These are phyloP conservation scores for Candida golubevii DNA, from an alignment of 805 yeast genomes.

Conservation along the genomic window DNA sequence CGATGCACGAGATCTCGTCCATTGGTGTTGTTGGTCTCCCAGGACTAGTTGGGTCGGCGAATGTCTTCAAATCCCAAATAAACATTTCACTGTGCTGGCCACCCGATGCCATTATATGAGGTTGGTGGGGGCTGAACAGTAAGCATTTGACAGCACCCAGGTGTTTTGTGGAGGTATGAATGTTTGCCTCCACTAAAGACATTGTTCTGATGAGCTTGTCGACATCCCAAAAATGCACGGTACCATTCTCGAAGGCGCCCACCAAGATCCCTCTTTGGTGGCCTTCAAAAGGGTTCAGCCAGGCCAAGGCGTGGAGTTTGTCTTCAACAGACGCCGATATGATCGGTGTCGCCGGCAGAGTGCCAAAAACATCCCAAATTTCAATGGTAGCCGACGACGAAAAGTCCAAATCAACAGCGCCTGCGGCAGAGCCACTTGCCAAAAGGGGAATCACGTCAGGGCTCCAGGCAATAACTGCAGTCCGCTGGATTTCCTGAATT, in stretches of 20 bases:
- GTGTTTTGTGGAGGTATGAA: conserved; percentile 55
- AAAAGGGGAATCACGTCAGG: conserved; percentile 66
- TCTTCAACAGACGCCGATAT: conserved; percentile 33
- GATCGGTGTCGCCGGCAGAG: conserved; percentile 30
- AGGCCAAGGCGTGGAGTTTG: conserved; percentile 71
- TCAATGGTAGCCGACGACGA: conserved; percentile 75
- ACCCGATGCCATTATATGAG: conserved; percentile 74
- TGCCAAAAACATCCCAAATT: conserved; percentile 63
- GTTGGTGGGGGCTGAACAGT: conserved; percentile 72
- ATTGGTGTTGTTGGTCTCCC: conserved; percentile 74
- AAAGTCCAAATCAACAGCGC: conserved; percentile 87
- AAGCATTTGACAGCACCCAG: conserved; percentile 66
- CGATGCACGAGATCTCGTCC: conserved; percentile 73
- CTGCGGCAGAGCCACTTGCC: conserved; percentile 94
- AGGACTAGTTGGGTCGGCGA: conserved; percentile 59
- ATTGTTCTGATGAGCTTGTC: conserved; percentile 42
- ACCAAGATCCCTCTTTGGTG: conserved; percentile 60
- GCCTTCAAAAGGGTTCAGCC: conserved; percentile 60
- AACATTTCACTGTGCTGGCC: conserved; percentile 86
- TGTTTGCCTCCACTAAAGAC: conserved; percentile 38
- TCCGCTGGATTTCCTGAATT: conserved; percentile 74
- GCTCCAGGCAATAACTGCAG: conserved; percentile 98
- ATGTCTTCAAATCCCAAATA: conserved; percentile 80
- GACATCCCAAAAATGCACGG: conserved; percentile 74
- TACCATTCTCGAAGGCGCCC: conserved; percentile 85